Evolutionary conservation across 2,329 filamentous ascomycete species (phyloP).

Genomic region (Aspergillus glaucus): DNA sequence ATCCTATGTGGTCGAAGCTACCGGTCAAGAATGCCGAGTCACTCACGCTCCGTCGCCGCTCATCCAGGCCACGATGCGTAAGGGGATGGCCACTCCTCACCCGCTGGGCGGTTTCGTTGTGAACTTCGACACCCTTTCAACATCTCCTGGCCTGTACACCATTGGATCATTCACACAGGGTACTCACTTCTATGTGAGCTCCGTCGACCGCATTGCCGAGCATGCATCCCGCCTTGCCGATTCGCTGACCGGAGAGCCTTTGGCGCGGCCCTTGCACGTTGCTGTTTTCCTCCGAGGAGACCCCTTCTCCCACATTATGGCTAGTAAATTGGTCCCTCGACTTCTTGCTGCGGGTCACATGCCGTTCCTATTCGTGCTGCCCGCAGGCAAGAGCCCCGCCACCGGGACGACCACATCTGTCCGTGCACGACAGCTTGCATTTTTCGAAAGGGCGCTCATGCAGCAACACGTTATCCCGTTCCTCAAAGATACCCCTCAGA

Average conservation of each 20-base stretch:
- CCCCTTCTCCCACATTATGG: slow-evolving; percentile 5
- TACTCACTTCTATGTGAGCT: slow-evolving; percentile 8
- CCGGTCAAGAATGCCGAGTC: slow-evolving; percentile 5
- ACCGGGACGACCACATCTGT: background rate
- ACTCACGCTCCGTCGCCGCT: slow-evolving; percentile 4
- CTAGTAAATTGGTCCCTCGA: slow-evolving; percentile 3
- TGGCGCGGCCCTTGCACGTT: slow-evolving; percentile 2
- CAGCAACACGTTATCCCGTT: slow-evolving; percentile 3
- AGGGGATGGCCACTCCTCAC: slow-evolving; percentile 4
- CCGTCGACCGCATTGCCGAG: slow-evolving; percentile 5
- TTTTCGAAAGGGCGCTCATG: slow-evolving; percentile 4
- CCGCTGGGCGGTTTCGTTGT: slow-evolving; percentile 5
- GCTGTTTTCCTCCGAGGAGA: slow-evolving; percentile 6
- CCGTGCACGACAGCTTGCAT: slow-evolving; percentile 2
- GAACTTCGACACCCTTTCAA: slow-evolving; percentile 4
- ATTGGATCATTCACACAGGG: slow-evolving; percentile 6
- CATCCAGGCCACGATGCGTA: slow-evolving; percentile 4
- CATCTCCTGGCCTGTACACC: slow-evolving; percentile 3
- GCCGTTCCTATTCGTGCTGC: slow-evolving; percentile 7
- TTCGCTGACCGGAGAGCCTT: slow-evolving; percentile 3
- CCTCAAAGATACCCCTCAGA: background rate
- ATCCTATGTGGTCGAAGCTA: slow-evolving; percentile 7
- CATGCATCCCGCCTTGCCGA: slow-evolving; percentile 7
- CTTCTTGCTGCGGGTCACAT: slow-evolving; percentile 7
- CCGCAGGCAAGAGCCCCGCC: background rate